Conservation (phyloP, 805 yeast species). For the Helenozyma baotianmanensis region DNA sequence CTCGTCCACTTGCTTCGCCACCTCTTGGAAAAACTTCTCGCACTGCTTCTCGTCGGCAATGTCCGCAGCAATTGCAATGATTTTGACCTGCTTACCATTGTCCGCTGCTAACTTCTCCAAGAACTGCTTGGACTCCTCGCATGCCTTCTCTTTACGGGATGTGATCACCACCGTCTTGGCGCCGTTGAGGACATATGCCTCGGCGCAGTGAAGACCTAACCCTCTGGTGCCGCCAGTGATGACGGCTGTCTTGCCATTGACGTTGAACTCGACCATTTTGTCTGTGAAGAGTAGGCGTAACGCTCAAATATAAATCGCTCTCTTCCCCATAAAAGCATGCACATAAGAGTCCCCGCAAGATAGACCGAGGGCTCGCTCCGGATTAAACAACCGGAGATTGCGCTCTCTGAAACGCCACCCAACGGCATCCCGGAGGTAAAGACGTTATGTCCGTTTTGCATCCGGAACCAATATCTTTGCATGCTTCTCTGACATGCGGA, state of each 20-base stretch:
- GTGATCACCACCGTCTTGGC: constrained; percentile 59
- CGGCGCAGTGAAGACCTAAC: constrained; percentile 65
- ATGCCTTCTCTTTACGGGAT: constrained; percentile 59
- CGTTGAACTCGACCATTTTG: constrained; percentile 42
- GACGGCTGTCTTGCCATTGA: constrained; percentile 59
- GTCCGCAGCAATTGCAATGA: constrained; percentile 53
- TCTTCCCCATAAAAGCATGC: no score
- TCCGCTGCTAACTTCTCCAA: constrained; percentile 34
- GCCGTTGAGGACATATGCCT: constrained; percentile 56
- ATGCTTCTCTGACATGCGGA: constrained; percentile 17
- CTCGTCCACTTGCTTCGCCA: constrained; percentile 34
- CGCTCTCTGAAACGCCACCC: no score
- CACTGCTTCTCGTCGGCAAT: constrained; percentile 48
- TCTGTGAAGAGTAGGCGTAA: no score
- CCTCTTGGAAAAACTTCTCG: constrained; percentile 38
- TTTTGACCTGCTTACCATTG: constrained; percentile 25
- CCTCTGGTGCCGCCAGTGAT: constrained; percentile 78
- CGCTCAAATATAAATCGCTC: neutral
- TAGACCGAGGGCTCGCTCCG: no score
- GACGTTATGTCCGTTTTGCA: no score
- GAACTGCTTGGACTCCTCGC: constrained; percentile 49
- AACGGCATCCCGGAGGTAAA: no score
- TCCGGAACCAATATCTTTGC: no score
- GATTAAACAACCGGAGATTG: no score
- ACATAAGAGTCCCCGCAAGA: no score